A percentile compares a stretch with the other conserved stretches of the same genome.
Evolutionary conservation across 306 rosid genomes (phyloP).

Genomic region (Trifolium dubium): DNA sequence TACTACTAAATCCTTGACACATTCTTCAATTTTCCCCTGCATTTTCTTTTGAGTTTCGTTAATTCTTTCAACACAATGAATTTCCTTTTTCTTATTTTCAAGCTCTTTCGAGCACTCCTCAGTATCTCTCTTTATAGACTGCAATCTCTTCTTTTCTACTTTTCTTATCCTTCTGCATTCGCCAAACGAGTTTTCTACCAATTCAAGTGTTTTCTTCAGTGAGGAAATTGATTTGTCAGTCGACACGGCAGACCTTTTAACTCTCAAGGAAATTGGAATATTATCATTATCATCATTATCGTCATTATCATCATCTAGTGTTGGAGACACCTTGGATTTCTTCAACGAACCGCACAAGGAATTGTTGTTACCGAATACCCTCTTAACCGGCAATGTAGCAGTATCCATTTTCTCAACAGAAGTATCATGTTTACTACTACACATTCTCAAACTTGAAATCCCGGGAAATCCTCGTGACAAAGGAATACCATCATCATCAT

Average conservation of each 20-base stretch:
- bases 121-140: conserved; percentile 36
- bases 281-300: neutral
- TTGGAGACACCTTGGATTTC: conserved; percentile 16
- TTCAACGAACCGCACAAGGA: neutral
- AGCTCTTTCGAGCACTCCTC: conserved; percentile 45
- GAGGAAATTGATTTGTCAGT: too few relatives aligned
- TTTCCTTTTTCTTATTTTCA: conserved; percentile 45
- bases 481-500: conserved; percentile 31
- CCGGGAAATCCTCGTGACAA: neutral
- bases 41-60: neutral
- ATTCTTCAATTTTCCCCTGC: conserved; percentile 23
- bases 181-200: conserved; percentile 16
- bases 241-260: neutral
- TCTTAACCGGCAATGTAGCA: neutral
- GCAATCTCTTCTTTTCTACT: conserved; percentile 39
- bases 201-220: conserved; percentile 30
- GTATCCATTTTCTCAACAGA: conserved; percentile 26
- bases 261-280: conserved; percentile 11
- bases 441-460: conserved; percentile 25
- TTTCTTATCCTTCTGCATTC: conserved; percentile 17
- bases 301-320: neutral
- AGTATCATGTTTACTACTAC: neutral
- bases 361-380: neutral
- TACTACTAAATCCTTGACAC: too few relatives aligned
- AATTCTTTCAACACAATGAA: conserved; percentile 17